A percentile compares a stretch with the other conserved stretches of the same genome.
Evolutionary conservation across 1,139 yeast genomes (phyloP).

Genomic region (Geotrichum reessii): DNA sequence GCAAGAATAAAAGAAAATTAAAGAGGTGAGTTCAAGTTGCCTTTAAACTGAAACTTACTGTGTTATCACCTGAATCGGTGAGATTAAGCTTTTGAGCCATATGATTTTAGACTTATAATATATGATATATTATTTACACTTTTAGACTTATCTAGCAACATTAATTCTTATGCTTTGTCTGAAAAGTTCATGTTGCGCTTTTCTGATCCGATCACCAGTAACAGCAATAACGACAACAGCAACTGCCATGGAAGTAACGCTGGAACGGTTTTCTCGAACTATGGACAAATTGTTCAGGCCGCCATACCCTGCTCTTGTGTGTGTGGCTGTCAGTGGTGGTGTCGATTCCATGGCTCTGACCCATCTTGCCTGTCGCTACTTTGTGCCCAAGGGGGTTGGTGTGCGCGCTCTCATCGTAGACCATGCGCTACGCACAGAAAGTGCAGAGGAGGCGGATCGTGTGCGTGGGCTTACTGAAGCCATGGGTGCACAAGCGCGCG

Average conservation of each 20-base stretch:
- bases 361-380: conserved; percentile 40
- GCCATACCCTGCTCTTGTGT: conserved; percentile 20
- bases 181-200: too few relatives aligned
- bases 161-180: too few relatives aligned
- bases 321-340: conserved; percentile 67
- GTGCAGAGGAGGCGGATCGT: conserved; percentile 44
- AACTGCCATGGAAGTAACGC: neutral
- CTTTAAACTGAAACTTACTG: too few relatives aligned
- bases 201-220: neutral
- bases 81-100: too few relatives aligned
- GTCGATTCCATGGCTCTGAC: conserved; percentile 73
- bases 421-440: conserved; percentile 48
- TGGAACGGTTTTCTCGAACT: conserved; percentile 3
- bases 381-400: conserved; percentile 27
- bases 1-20: too few relatives aligned
- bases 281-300: conserved; percentile 9
- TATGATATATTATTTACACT: too few relatives aligned
- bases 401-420: conserved; percentile 54
- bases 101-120: too few relatives aligned
- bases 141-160: too few relatives aligned
- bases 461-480: conserved; percentile 38
- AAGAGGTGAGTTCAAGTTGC: too few relatives aligned
- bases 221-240: neutral
- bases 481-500: conserved; percentile 43
- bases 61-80: too few relatives aligned